A percentile compares a stretch with the other conserved stretches of the same genome.
Evolutionary conservation across 1,284 basidiomycete genomes (phyloP).

Genomic region (Sporisorium scitamineum): DNA sequence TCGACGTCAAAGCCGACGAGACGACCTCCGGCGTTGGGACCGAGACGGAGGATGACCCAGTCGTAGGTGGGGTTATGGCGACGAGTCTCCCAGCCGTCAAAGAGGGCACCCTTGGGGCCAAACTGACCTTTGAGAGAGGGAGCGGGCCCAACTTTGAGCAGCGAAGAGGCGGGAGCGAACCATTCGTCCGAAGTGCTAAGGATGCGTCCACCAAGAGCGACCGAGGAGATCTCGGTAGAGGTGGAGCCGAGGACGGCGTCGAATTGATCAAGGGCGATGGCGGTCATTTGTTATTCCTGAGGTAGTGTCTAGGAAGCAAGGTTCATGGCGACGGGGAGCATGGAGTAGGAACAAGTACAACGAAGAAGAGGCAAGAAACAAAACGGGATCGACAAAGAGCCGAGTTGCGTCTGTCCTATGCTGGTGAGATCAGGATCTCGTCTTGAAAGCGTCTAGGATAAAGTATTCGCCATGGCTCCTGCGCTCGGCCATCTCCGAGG

Average conservation of each 20-base stretch:
- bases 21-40: conserved; percentile 76
- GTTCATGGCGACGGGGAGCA: not conserved
- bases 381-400: not conserved
- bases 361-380: not conserved
- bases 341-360: not conserved
- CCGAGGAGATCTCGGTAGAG: conserved; percentile 83
- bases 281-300: conserved; percentile 21
- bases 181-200: conserved; percentile 91
- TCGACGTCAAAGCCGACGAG: conserved; percentile 93
- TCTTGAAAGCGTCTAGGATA: not conserved
- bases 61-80: conserved; percentile 89
- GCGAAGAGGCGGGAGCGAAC: conserved; percentile 86
- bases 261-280: conserved; percentile 46
- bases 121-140: conserved; percentile 85
- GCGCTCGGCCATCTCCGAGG: conserved; percentile 41
- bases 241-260: conserved; percentile 49
- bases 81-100: conserved; percentile 92
- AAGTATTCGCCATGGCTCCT: not conserved
- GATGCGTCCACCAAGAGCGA: conserved; percentile 82
- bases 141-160: conserved; percentile 75
- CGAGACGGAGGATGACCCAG: conserved; percentile 92
- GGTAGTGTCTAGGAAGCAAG: not conserved
- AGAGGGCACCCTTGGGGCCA: conserved; percentile 93
- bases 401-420: not conserved
- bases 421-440: not conserved